These are phyloP conservation scores for Botryotinia globosa DNA, from an alignment of 2,329 filamentous ascomycete species.

Conservation along the genomic window DNA sequence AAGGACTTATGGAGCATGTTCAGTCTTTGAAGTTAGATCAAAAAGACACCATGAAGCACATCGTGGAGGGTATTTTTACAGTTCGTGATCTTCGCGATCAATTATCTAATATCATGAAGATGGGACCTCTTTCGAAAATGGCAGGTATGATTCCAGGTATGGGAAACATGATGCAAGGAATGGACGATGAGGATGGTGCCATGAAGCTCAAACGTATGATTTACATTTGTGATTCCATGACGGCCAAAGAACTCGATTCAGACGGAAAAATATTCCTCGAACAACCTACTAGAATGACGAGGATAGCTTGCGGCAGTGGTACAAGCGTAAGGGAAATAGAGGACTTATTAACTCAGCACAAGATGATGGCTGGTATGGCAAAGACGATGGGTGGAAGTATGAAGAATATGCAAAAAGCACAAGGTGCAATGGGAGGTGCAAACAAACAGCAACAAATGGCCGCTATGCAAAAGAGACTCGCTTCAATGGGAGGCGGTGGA, in stretches of 20 bases:
- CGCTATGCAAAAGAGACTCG: conserved; percentile 93
- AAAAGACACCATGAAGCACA: conserved; percentile 99
- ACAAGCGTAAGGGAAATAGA: conserved; percentile 92
- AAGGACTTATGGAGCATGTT: conserved; percentile 91
- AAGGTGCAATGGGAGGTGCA: conserved; percentile 83
- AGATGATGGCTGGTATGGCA: conserved; percentile 98
- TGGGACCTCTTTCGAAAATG: conserved; percentile 96
- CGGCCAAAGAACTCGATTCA: conserved; percentile 87
- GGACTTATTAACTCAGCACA: conserved; percentile 93
- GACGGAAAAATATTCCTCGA: conserved; percentile 94
- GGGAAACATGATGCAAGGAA: conserved; percentile 87
- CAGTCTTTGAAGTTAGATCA: conserved; percentile 94
- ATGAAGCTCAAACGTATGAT: conserved; percentile 96
- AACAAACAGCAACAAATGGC: conserved; percentile 93
- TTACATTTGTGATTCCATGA: conserved; percentile 99
- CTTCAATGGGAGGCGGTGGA: conserved; percentile 80
- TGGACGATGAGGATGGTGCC: conserved; percentile 96
- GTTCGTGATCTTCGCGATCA: conserved; percentile 93
- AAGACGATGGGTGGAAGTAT: conserved; percentile 98
- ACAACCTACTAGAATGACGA: conserved; percentile 87
- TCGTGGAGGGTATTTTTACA: conserved; percentile 94
- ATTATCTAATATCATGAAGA: conserved; percentile 98
- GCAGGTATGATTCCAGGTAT: conserved; percentile 98
- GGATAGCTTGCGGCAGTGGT: conserved; percentile 84
- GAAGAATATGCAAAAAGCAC: conserved; percentile 94